Base-by-base conservation (phyloP, 371 early-diverging fungal species). In the Syncephalastrum sp. region DNA sequence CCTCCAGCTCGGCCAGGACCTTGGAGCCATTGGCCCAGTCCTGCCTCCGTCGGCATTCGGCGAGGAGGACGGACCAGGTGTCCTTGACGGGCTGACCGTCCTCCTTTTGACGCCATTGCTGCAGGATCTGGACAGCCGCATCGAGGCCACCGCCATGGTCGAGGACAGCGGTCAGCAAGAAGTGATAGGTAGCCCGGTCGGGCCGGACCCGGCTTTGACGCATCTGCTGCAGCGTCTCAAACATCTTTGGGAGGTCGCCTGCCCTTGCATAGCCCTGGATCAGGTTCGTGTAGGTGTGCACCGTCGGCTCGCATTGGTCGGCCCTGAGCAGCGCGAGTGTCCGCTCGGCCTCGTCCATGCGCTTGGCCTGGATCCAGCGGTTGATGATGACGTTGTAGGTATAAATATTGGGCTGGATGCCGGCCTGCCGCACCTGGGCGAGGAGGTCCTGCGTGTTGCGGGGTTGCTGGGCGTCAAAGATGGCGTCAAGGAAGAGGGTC, bases 301-400 rank as follows among this genome's bases (percentile, higher is more conserved):
- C 60, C 4, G 75, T 75, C 1, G 79, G 79, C 42, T 58, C 47
- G 14, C 62, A 49, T 4, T 59, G 24, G 3, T 54, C 29, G 2
- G 57, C 48, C 25, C 53, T 52, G 25, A 64, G 42, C 54, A 70
- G 59, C 3, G 53, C 42, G 13, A 74, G 25, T 15, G 76, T 66
- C 6, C 56, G 64, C 47, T 75, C 74, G 27, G 82, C 82, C 51
- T 77, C 55, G 0, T 43, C 33, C 59, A 75, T 49, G 10, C 71
- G 56, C 13, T 61, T 53, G 1, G 46, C 56, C 38, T 59, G 57
- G 7, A 79, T 59, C 70, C 70, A 82, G 5, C 68, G 60, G 53
- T 70, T 72, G 53, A 82, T 72, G 17, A 82, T 48, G 3, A 74
- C 74, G 61, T 79, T 77, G 43, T 62, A 79, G 8, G 74, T 75